Evolutionary conservation across 805 yeast species (phyloP).

Genomic region (Wickerhamomyces alni): DNA sequence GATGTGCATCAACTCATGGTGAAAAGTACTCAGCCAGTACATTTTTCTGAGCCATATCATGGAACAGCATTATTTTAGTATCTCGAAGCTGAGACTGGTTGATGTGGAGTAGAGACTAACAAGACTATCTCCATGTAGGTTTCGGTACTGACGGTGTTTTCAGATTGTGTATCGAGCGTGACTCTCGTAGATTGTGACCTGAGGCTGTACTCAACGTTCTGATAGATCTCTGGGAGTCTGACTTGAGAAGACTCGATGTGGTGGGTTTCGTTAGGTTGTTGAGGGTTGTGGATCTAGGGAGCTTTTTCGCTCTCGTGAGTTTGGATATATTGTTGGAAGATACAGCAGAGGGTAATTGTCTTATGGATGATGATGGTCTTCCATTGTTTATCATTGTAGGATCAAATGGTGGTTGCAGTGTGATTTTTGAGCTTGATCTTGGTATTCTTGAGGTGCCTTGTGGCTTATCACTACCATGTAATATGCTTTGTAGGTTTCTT

Average conservation of each 20-base stretch:
- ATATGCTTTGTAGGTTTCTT: not conserved
- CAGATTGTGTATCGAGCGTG: not conserved
- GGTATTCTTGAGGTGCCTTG: conserved; percentile 3
- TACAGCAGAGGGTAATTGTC: not conserved
- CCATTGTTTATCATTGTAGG: no score
- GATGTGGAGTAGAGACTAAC: no score
- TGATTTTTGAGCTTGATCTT: conserved; percentile 8
- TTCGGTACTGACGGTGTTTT: not conserved
- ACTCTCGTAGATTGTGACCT: not conserved
- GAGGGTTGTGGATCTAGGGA: not conserved
- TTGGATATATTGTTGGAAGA: not conserved
- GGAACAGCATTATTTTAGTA: no score
- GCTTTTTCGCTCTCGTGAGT: not conserved
- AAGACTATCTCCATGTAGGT: not conserved
- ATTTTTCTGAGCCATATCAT: no score
- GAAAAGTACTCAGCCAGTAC: no score
- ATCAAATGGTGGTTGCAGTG: not conserved
- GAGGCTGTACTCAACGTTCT: not conserved
- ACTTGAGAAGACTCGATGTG: not conserved
- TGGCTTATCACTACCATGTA: not conserved
- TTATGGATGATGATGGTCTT: no score
- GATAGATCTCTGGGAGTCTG: not conserved
- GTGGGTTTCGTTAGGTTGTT: not conserved
- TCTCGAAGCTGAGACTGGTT: no score
- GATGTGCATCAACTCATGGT: no score